Evolutionary conservation across 140 eudicot species (phyloP), one percentile per base, ranked within the genome.

Genomic region (Cichorium intybus): DNA sequence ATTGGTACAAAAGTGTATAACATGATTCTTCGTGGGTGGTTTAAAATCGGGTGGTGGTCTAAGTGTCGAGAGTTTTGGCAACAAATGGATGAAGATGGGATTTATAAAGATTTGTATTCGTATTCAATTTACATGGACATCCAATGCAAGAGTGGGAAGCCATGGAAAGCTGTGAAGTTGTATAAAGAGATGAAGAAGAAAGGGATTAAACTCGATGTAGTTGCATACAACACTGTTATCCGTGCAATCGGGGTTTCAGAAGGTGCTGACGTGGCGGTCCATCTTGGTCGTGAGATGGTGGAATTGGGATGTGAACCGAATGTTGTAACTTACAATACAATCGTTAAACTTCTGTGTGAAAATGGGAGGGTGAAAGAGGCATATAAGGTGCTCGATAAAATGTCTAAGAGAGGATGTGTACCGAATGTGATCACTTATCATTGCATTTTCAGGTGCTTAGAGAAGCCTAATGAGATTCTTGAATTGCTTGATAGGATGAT

Each of bases 11-110:
- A 84, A 68, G 83, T 85, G 7, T 81, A 81, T 58, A 92, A 92
- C 57, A 81, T 92, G 80, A 85, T 92, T 76, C 89, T 92, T 50
- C 84, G 95, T 0, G 96, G 98, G 58, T 92, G 95, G 88, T 81
- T 74, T 66, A 92, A 83, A 53, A 68, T 92, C 77, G 76, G 88
- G 60, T 83, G 96, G 96, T 88, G 98, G 98, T 41, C 71, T 0
- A 92, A 88, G 31, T 92, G 98, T 75, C 83, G 89, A 71, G 93
- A 81, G 53, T 92, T 85, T 77, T 92, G 98, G 98, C 95, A 85
- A 56, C 85, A 81, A 62, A 88, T 92, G 96, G 98, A 92, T 83
- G 77, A 64, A 58, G 86, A 69, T 68, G 89, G 95, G 69, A 79
- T 88, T 21, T 0, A 4, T 54, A 92, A 92, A 69, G 90, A 88